Evolutionary conservation across 768 basidiomycete species (phyloP).

Genomic region (Leccinellum luteum): DNA sequence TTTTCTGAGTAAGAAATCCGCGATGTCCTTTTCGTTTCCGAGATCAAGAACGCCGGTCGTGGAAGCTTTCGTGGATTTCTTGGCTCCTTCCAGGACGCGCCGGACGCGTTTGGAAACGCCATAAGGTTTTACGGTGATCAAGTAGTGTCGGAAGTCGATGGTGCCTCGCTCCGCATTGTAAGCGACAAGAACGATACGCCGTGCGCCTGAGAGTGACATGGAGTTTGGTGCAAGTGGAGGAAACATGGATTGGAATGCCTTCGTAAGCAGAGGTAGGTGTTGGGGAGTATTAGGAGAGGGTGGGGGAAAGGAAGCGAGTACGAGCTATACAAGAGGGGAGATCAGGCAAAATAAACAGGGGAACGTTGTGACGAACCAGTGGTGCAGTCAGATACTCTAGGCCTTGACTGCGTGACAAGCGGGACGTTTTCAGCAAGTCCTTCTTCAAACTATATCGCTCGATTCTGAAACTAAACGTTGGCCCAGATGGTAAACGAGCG

Average conservation of each 20-base stretch:
- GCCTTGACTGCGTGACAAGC: constrained; percentile 71
- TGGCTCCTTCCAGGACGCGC: constrained; percentile 69
- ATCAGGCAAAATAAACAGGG: neutral
- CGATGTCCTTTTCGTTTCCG: constrained; percentile 88
- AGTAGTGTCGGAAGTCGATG: constrained; percentile 90
- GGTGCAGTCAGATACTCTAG: constrained; percentile 92
- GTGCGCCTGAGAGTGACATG: constrained; percentile 81
- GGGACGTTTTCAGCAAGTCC: constrained; percentile 67
- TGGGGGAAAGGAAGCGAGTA: constrained; percentile 83
- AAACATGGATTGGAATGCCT: constrained; percentile 94
- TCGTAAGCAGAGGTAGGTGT: constrained; percentile 89
- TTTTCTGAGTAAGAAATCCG: constrained; percentile 86
- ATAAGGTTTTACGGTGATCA: constrained; percentile 93
- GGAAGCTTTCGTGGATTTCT: constrained; percentile 26
- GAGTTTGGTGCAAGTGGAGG: constrained; percentile 86
- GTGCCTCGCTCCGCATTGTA: constrained; percentile 86
- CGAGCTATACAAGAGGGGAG: constrained; percentile 52
- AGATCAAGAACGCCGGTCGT: constrained; percentile 63
- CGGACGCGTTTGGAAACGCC: constrained; percentile 92
- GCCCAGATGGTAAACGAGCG: constrained; percentile 83
- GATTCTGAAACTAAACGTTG: constrained; percentile 89
- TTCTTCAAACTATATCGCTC: constrained; percentile 92
- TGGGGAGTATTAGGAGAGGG: constrained; percentile 72
- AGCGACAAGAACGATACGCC: constrained; percentile 89
- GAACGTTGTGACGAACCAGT: constrained; percentile 52